A percentile compares a stretch with the other conserved stretches of the same genome.
Conservation (phyloP, 2,329 filamentous ascomycete genomes). For the Fusarium staphyleae region DNA sequence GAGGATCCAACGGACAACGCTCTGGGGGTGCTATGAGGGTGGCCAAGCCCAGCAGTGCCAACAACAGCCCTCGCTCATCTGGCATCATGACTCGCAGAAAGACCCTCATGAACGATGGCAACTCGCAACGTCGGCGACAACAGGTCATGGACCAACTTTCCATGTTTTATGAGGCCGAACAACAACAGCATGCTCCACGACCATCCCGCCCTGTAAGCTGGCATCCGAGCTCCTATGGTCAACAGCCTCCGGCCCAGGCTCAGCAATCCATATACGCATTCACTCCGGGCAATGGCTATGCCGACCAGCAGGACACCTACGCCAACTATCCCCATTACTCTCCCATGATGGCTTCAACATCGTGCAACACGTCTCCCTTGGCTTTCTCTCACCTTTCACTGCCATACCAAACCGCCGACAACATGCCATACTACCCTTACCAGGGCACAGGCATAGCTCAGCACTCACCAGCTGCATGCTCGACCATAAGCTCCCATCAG, state of each 20-base stretch:
- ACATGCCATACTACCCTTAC: conserved; percentile 50
- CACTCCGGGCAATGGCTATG: conserved; percentile 47
- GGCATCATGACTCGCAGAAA: conserved; percentile 59
- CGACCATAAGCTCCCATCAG: conserved; percentile 28
- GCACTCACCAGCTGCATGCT: conserved; percentile 43
- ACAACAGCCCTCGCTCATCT: conserved; percentile 70
- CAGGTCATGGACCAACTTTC: conserved; percentile 55
- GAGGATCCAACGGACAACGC: conserved; percentile 59
- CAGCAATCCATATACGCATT: conserved; percentile 51
- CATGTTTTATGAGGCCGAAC: conserved; percentile 36
- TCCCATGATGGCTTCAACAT: conserved; percentile 62
- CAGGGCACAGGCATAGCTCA: conserved; percentile 49
- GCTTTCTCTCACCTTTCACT: conserved; percentile 62
- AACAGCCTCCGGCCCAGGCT: conserved; percentile 48
- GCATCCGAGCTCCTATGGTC: conserved; percentile 70
- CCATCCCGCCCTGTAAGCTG: conserved; percentile 73
- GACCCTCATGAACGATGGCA: conserved; percentile 61
- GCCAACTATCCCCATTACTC: conserved; percentile 54
- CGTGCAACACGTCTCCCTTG: conserved; percentile 64
- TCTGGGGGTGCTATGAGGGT: conserved; percentile 63
- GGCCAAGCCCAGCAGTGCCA: conserved; percentile 70
- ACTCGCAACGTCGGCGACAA: conserved; percentile 54
- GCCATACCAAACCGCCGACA: conserved; percentile 52
- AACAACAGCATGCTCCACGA: conserved; percentile 36
- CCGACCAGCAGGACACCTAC: conserved; percentile 53